Evolutionary conservation across 2,329 filamentous ascomycete genomes (phyloP), one percentile per base, ranked within the genome.

Genomic region (Metarhizium robertsii): DNA sequence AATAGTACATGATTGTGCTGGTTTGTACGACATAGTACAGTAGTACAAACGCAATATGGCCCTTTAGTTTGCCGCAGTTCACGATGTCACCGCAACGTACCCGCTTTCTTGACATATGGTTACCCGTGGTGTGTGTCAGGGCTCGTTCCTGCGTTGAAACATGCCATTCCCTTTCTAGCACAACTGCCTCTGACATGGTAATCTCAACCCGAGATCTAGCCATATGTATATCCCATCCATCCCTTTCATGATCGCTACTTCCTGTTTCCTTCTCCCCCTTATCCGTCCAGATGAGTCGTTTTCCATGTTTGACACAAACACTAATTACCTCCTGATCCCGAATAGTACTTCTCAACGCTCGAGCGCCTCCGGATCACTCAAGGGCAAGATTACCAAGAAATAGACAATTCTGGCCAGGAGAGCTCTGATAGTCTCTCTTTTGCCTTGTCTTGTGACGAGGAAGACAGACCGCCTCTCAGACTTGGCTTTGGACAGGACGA

Each of bases 311-410:
- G 11, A 11, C 43, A 38, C n/a, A 11, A 3, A 18, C 16, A 40
- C 52, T 50, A 34, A 54, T 38, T 47, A 16, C 53, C 42, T 53
- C 25, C 57, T 29, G 45, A 8, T 29, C 14, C 11, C 43, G 54
- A 53, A 45, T 67, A 90, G 81, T 89, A 87, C 72, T 89, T 90
- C 72, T 88, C 86, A 36, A 85, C 82, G 7, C 76, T 87, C 59
- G 87, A 90, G 70, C 80, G 86, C 56, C 76, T 88, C 57, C 81
- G 83, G 62, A 83, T 90, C 66, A 80, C 79, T 52, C 82, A 84
- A 62, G 61, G 62, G 46, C 59, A 63, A 30, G 66, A 71, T 71
- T 50, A 46, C 62, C 67, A 51, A 61, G 66, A 57, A 57, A 63
- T 57, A 55, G 65, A 60, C 60, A 61, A 50, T 62, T 52, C 48